Evolutionary conservation across 108 stramenopile species (phyloP).

Genomic region (Cyclotella baltica): DNA sequence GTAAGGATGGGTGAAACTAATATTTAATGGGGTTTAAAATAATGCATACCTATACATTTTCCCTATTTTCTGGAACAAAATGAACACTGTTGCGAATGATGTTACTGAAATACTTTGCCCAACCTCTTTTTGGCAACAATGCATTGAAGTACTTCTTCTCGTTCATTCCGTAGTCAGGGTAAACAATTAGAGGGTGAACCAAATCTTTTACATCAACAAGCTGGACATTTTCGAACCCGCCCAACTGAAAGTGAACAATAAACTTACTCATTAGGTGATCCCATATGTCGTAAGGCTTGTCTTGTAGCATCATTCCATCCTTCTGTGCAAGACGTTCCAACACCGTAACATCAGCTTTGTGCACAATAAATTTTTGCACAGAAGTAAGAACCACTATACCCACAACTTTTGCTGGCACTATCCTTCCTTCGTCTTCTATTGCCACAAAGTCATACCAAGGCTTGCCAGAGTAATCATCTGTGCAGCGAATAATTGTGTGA

Average conservation of each 20-base stretch:
- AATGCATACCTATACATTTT: too few species aligned
- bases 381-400: background rate
- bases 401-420: background rate
- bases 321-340: background rate
- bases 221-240: background rate
- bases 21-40: too few species aligned
- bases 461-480: background rate
- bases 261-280: background rate
- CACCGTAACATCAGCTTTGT: background rate
- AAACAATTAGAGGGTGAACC: background rate
- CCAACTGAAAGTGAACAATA: background rate
- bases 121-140: background rate
- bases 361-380: background rate
- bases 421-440: background rate
- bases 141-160: background rate
- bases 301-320: background rate
- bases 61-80: too few species aligned
- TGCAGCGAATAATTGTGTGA: background rate
- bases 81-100: background rate
- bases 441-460: conserved; percentile 2
- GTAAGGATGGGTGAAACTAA: too few species aligned
- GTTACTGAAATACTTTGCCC: background rate
- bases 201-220: background rate
- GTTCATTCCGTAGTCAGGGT: background rate
- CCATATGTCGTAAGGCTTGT: background rate